Conservation (phyloP, 2,329 filamentous ascomycete species). For the Chaetothyriales sp. region DNA sequence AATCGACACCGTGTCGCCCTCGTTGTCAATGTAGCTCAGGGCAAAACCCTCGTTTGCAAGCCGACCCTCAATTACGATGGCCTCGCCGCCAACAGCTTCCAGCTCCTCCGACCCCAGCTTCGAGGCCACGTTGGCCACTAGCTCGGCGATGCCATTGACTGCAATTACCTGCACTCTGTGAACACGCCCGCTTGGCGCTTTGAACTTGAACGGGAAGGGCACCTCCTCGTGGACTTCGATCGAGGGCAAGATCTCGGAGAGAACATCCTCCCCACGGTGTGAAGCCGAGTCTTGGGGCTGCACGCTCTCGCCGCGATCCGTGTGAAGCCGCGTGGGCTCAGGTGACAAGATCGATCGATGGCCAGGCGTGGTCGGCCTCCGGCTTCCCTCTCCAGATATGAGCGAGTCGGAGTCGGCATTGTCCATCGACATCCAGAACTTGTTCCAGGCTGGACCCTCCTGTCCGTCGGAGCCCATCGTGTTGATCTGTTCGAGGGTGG, state of each 20-base stretch:
- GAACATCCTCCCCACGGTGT: conserved; percentile 69
- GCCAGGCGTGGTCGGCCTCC: conserved; percentile 52
- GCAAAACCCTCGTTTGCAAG: conserved; percentile 69
- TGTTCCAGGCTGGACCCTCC: conserved; percentile 97
- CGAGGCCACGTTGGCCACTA: conserved; percentile 59
- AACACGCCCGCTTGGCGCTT: conserved; percentile 85
- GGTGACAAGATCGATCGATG: conserved; percentile 70
- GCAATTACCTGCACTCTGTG: conserved; percentile 78
- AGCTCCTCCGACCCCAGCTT: conserved; percentile 69
- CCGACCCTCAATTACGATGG: conserved; percentile 63
- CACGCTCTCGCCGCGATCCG: conserved; percentile 67
- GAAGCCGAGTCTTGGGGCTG: conserved; percentile 90
- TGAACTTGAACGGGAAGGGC: conserved; percentile 97
- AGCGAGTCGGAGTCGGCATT: conserved; percentile 80
- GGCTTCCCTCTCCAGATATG: conserved; percentile 79
- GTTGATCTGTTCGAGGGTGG: conserved; percentile 81
- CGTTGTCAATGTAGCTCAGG: conserved; percentile 89
- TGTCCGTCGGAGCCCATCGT: conserved; percentile 77
- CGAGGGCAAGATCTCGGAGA: conserved; percentile 40
- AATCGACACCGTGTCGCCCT: conserved; percentile 91
- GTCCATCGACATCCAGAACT: conserved; percentile 95
- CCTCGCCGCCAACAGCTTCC: conserved; percentile 67
- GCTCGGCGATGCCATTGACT: conserved; percentile 61
- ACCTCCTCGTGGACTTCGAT: conserved; percentile 48
- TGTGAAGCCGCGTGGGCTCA: conserved; percentile 46